These are phyloP conservation scores for Venturia aucupariae DNA, from an alignment of 2,329 filamentous ascomycete genomes.

Conservation along the genomic window DNA sequence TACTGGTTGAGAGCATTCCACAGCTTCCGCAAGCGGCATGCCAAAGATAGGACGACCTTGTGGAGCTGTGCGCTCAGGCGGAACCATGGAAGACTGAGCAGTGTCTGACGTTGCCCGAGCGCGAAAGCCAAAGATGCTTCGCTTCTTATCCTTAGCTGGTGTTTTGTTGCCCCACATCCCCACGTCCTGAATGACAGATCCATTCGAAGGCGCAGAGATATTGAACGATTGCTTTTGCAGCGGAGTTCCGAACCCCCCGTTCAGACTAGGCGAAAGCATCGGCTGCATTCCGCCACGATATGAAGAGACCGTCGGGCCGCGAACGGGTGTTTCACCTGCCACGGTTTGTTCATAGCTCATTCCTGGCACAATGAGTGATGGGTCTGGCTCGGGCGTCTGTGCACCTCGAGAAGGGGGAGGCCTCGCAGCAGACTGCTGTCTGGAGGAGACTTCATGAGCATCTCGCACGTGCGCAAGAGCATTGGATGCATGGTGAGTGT, in stretches of 20 bases:
- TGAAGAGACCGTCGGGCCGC: constrained; percentile 30
- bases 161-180: constrained; percentile 77
- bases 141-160: constrained; percentile 74
- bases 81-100: constrained; percentile 27
- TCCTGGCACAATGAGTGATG: constrained; percentile 5
- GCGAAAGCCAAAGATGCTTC: constrained; percentile 51
- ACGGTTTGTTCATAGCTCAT: constrained; percentile 47
- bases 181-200: constrained; percentile 71
- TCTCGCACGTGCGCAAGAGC: constrained; percentile 12
- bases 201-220: constrained; percentile 81
- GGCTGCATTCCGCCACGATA: constrained; percentile 20
- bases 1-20: constrained; percentile 64
- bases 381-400: background rate
- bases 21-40: constrained; percentile 74
- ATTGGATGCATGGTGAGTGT: constrained; percentile 31
- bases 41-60: constrained; percentile 61
- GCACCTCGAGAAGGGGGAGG: constrained; percentile 4
- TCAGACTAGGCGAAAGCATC: constrained; percentile 8
- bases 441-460: background rate
- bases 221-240: constrained; percentile 18
- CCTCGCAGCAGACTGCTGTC: background rate
- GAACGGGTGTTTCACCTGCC: constrained; percentile 47
- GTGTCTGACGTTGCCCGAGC: constrained; percentile 63
- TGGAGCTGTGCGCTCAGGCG: constrained; percentile 34
- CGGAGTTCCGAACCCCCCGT: constrained; percentile 21